Evolutionary conservation across 1,284 basidiomycete species (phyloP).

Genomic region (Peniophora sp.): DNA sequence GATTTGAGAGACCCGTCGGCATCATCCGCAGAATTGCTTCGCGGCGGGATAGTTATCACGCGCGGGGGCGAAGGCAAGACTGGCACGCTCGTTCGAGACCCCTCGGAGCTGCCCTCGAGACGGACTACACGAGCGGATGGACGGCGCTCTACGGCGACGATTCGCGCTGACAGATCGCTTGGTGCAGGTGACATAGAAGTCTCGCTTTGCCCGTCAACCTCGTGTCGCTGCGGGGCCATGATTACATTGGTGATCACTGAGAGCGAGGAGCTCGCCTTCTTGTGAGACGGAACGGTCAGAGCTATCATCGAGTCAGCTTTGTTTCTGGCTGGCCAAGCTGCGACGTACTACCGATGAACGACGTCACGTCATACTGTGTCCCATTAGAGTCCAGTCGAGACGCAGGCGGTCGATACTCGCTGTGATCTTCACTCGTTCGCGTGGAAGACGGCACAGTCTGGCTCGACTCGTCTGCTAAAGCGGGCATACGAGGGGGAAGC

Average conservation of each 20-base stretch:
- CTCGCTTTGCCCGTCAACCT: constrained; percentile 1
- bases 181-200: constrained; percentile 16
- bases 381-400: constrained; percentile 33
- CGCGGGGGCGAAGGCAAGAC: neutral
- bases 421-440: constrained; percentile 18
- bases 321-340: constrained; percentile 6
- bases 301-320: constrained; percentile 12
- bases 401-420: constrained; percentile 10
- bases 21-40: neutral
- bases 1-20: neutral
- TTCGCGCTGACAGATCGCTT: constrained; percentile 7
- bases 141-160: constrained; percentile 9
- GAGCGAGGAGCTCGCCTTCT: constrained; percentile 1
- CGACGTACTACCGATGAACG: constrained; percentile 56
- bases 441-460: constrained; percentile 24
- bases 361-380: constrained; percentile 65
- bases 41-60: neutral
- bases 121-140: constrained; percentile 14
- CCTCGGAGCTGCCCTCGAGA: constrained; percentile 9
- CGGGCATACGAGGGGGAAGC: constrained; percentile 19
- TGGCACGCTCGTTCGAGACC: neutral
- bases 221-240: too few species aligned
- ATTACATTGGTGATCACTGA: neutral
- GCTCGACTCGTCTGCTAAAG: constrained; percentile 9
- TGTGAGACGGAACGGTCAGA: constrained; percentile 12